A percentile compares a stretch with the other conserved stretches of the same genome.
Evolutionary conservation across 208 protist species (phyloP).

Genomic region (Histomonas meleagridis): DNA sequence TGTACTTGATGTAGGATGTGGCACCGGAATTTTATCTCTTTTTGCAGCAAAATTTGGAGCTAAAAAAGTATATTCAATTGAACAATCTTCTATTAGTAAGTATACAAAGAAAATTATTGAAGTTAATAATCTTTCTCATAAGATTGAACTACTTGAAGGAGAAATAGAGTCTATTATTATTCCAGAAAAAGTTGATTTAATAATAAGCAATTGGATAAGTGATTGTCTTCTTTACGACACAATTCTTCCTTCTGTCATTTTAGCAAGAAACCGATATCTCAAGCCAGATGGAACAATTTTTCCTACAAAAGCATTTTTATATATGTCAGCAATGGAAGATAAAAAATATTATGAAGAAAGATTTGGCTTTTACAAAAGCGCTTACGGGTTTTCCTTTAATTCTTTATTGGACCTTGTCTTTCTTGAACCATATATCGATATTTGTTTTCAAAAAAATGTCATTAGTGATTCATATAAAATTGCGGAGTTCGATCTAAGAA

Average conservation of each 20-base stretch:
- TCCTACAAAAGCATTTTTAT: constrained; percentile 43
- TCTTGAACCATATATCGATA: constrained; percentile 67
- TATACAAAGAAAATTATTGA: constrained; percentile 49
- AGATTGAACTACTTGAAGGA: constrained; percentile 47
- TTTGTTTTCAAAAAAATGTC: constrained; percentile 53
- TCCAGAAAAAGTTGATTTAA: constrained; percentile 52
- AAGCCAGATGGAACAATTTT: constrained; percentile 48
- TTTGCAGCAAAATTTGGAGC: constrained; percentile 83
- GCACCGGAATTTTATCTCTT: constrained; percentile 85
- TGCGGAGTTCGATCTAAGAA: constrained; percentile 52
- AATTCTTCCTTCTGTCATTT: constrained; percentile 54
- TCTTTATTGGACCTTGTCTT: constrained; percentile 34
- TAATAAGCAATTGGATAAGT: constrained; percentile 59
- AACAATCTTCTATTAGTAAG: constrained; percentile 40
- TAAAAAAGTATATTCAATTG: constrained; percentile 73
- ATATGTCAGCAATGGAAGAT: constrained; percentile 49
- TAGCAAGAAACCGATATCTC: constrained; percentile 50
- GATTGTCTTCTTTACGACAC: constrained; percentile 54
- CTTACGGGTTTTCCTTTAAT: constrained; percentile 54
- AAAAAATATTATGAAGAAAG: constrained; percentile 39
- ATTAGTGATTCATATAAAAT: constrained; percentile 50
- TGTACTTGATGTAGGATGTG: constrained; percentile 81
- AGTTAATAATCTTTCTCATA: constrained; percentile 63
- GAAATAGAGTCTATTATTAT: constrained; percentile 44
- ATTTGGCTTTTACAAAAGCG: constrained; percentile 38